These are phyloP conservation scores for Biscogniauxia mediterranea DNA, from an alignment of 2,329 filamentous ascomycete genomes.

Conservation along the genomic window DNA sequence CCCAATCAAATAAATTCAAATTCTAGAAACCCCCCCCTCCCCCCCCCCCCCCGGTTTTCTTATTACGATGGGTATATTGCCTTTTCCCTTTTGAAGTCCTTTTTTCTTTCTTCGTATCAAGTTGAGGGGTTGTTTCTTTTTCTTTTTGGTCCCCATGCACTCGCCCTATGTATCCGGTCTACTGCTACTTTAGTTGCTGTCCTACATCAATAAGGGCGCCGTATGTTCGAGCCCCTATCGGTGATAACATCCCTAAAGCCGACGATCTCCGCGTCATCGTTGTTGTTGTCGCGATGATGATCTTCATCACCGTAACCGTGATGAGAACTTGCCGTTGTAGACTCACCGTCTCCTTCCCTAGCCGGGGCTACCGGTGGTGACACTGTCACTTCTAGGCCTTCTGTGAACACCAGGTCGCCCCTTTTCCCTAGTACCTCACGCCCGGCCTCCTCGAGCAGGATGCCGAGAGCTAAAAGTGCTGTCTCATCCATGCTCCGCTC, in stretches of 20 bases:
- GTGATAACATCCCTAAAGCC: conserved; percentile 24
- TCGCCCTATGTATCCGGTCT: not conserved
- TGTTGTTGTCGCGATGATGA: conserved; percentile 10
- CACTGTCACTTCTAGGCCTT: conserved; percentile 42
- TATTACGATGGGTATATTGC: not conserved
- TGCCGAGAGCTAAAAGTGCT: conserved; percentile 70
- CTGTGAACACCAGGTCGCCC: conserved; percentile 71
- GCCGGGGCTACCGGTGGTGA: not conserved
- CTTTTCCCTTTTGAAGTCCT: not conserved
- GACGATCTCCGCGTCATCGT: conserved; percentile 18
- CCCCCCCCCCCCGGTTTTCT: not conserved
- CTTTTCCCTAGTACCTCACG: conserved; percentile 58
- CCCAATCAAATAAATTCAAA: not conserved
- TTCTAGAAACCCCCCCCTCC: not conserved
- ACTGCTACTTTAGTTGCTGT: not conserved
- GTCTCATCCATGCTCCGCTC: conserved; percentile 74
- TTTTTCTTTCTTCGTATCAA: not conserved
- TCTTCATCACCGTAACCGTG: not conserved
- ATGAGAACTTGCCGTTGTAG: not conserved
- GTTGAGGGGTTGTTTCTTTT: too few relatives aligned
- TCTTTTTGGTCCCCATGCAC: not conserved
- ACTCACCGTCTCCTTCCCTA: conserved; percentile 1
- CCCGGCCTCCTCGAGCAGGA: conserved; percentile 70
- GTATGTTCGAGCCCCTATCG: not conserved
- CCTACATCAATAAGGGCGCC: not conserved